Conservation (phyloP, 768 basidiomycete genomes). For the Rhizopogon sp. region DNA sequence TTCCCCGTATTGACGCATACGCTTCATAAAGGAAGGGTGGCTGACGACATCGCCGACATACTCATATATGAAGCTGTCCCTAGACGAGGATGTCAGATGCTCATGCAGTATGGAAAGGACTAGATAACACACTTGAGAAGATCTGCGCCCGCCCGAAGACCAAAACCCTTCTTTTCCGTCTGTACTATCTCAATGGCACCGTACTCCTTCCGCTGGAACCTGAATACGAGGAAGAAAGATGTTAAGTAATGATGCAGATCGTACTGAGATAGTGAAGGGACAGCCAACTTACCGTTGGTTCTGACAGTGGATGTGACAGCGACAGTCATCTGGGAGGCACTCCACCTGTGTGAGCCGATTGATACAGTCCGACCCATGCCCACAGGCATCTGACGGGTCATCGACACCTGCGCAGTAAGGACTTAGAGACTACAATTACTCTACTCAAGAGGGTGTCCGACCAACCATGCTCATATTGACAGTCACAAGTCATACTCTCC, state of each 20-base stretch:
- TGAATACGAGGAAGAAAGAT: constrained; percentile 25
- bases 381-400: constrained; percentile 68
- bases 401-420: constrained; percentile 46
- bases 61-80: constrained; percentile 93
- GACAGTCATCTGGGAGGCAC: constrained; percentile 87
- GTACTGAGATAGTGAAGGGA: neutral
- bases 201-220: constrained; percentile 85
- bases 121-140: constrained; percentile 49
- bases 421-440: constrained; percentile 26
- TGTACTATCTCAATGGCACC: constrained; percentile 83
- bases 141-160: constrained; percentile 72
- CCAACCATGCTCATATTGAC: constrained; percentile 78
- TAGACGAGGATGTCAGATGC: constrained; percentile 25
- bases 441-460: constrained; percentile 21
- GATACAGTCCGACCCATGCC: constrained; percentile 88
- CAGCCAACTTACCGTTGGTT: constrained; percentile 74
- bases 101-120: neutral
- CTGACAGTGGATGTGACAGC: constrained; percentile 74
- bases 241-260: neutral
- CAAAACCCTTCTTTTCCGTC: constrained; percentile 96
- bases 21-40: constrained; percentile 80
- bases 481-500: constrained; percentile 97
- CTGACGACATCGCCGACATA: constrained; percentile 97
- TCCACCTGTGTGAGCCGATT: constrained; percentile 97
- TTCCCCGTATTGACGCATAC: constrained; percentile 90